A percentile compares a stretch with the other conserved stretches of the same genome.
These are phyloP conservation scores for Oryza meyeriana DNA, from an alignment of 176 grass and related monocot species.

Conservation along the genomic window DNA sequence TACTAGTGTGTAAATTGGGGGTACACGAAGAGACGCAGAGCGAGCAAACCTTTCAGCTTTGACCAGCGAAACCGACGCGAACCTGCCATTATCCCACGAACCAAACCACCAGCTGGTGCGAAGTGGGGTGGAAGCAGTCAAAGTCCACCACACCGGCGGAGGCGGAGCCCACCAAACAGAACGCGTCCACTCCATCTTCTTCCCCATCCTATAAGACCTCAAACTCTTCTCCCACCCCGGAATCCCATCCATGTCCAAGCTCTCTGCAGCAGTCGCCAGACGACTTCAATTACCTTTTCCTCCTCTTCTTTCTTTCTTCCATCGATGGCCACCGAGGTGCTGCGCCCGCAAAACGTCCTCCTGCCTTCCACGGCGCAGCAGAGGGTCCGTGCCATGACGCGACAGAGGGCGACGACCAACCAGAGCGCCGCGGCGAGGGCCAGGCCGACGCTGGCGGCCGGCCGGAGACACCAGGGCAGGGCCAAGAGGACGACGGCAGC, in stretches of 20 bases:
- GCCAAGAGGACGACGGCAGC: background rate
- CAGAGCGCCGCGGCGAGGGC: too few species aligned
- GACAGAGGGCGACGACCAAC: background rate
- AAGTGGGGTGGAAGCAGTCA: slow-evolving; percentile 29
- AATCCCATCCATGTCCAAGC: slow-evolving; percentile 1
- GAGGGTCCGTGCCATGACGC: background rate
- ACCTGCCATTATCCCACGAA: background rate
- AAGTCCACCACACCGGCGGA: slow-evolving; percentile 23
- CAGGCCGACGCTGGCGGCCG: background rate
- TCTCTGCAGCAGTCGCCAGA: background rate
- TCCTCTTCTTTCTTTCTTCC: background rate
- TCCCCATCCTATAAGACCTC: background rate
- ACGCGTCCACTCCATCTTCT: slow-evolving; percentile 28
- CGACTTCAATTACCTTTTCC: background rate
- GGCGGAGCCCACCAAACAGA: background rate
- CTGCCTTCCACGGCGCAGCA: background rate
- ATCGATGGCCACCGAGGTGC: slow-evolving; percentile 44
- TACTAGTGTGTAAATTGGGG: too few species aligned
- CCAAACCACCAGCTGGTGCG: background rate
- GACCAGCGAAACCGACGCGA: background rate
- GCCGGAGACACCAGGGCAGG: slow-evolving; percentile 1
- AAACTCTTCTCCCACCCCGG: background rate
- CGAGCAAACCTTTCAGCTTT: background rate
- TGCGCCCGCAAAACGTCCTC: slow-evolving; percentile 39
- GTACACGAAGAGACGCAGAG: background rate